Percentiles rank a stretch among this genome's conserved stretches.
Conservation (phyloP, 345 rosid genomes). For the Acer campestre region DNA sequence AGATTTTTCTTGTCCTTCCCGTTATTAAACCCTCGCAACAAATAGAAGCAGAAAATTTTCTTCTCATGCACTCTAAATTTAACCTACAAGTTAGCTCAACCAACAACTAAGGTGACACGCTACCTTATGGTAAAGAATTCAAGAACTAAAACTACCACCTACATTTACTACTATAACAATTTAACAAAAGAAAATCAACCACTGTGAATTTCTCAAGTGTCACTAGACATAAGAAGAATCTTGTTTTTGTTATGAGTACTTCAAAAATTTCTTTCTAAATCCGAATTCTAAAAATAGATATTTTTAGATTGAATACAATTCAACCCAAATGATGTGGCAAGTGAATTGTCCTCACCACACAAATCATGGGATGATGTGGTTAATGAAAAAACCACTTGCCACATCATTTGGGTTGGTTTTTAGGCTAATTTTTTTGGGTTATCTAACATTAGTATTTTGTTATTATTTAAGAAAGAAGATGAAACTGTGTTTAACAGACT, state of each 20-base stretch:
- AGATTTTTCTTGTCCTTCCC: not conserved
- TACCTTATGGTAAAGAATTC: not conserved
- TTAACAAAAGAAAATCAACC: not conserved
- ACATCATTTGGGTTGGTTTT: no score
- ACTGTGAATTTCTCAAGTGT: not conserved
- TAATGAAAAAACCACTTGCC: no score
- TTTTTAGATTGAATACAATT: no score
- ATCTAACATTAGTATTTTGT: no score
- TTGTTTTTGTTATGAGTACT: not conserved
- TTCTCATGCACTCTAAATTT: not conserved
- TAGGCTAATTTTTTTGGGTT: no score
- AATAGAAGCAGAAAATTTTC: not conserved
- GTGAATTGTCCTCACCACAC: no score
- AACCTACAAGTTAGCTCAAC: not conserved
- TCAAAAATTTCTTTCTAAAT: no score
- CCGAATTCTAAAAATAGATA: no score
- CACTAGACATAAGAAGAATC: not conserved
- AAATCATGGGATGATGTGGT: no score
- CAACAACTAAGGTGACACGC: not conserved
- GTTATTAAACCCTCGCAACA: not conserved
- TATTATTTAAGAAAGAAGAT: no score
- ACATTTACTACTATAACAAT: not conserved
- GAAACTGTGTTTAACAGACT: not conserved
- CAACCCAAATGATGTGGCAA: no score
- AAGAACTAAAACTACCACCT: not conserved